Evolutionary conservation across 768 basidiomycete species (phyloP), one percentile per base, ranked within the genome.

Genomic region (Lentinula guzmanii): DNA sequence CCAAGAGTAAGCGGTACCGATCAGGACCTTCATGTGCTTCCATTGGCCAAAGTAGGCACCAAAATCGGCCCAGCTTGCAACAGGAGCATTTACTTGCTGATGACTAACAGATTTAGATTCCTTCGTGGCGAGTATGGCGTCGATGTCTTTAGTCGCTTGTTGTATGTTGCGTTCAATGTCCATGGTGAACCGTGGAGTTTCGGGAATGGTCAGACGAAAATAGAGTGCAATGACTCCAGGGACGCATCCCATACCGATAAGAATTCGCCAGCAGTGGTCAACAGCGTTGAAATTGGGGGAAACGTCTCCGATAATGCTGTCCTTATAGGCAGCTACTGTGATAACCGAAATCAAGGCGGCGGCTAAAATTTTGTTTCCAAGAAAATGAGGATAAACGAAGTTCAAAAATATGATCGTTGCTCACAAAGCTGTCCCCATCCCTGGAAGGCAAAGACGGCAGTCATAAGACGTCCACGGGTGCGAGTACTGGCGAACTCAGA

Each of bases 131-230:
- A 94, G 64, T 60, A 91, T 93, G 54, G 89, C 81, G 72, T 94
- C 91, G 62, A 95, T 83, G 77, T 95, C 93, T 89, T 95, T 94
- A 10, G 54, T 55, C 43, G 52, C 52, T 35, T 56, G 61, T 48
- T 56, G 59, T 11, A 56, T 57, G 63, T 78, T 75, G 52, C 81
- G 79, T 70, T 87, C 85, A 61, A 88, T 74, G 71, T 87, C 86
- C 83, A 88, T 86, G 62, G 93, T 96, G 72, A 82, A 84, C 65
- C 93, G 91, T 31, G 93, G 93, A 0, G 93, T 95, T 72, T 95
- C 93, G 3, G 93, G 91, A 68, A 95, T 94, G 28, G 93, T 94
- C 37, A 95, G 82, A 70, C 93, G 91, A 88, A 91, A 95, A 78
- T 93, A 95, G 55, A 95, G 84, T 18, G 91, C 93, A 61, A 93